Evolutionary conservation across 768 basidiomycete genomes (phyloP).

Genomic region (Cystobasidiopsis lactophilus): DNA sequence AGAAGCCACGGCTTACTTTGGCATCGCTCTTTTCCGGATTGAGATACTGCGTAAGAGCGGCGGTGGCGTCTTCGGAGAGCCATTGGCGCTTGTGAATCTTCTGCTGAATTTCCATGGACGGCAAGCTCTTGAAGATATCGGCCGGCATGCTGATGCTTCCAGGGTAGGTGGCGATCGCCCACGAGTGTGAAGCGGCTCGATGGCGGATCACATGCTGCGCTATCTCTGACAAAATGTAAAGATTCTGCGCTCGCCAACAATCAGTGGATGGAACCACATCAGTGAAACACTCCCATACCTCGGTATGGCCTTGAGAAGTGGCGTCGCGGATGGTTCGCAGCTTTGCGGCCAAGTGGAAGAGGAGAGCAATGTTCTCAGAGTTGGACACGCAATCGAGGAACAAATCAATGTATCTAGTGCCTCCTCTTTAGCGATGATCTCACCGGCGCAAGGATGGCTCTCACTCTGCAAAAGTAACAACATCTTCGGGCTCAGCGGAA

Average conservation of each 20-base stretch:
- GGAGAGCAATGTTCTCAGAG: conserved; percentile 58
- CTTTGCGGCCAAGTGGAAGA: conserved; percentile 60
- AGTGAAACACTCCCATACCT: conserved; percentile 30
- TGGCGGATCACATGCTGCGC: conserved; percentile 66
- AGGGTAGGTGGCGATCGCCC: conserved; percentile 58
- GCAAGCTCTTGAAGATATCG: conserved; percentile 57
- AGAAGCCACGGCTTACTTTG: background rate
- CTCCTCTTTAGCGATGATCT: background rate
- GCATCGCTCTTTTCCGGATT: conserved; percentile 2
- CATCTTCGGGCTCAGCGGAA: conserved; percentile 36
- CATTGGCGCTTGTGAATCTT: background rate
- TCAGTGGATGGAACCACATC: background rate
- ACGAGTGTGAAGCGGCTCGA: conserved; percentile 40
- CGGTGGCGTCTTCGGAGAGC: background rate
- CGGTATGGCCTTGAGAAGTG: conserved; percentile 42
- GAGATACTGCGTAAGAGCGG: background rate
- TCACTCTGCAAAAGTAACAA: conserved; percentile 62
- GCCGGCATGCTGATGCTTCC: conserved; percentile 54
- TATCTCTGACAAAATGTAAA: conserved; percentile 70
- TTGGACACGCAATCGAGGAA: conserved; percentile 57
- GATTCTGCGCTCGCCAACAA: conserved; percentile 34
- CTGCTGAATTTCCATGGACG: conserved; percentile 33
- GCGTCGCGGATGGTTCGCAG: conserved; percentile 71
- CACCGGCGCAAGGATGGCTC: conserved; percentile 19
- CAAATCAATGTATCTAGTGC: conserved; percentile 58